These are phyloP conservation scores for Penicillium longicatenatum DNA, from an alignment of 495 filamentous ascomycete species.

Conservation along the genomic window DNA sequence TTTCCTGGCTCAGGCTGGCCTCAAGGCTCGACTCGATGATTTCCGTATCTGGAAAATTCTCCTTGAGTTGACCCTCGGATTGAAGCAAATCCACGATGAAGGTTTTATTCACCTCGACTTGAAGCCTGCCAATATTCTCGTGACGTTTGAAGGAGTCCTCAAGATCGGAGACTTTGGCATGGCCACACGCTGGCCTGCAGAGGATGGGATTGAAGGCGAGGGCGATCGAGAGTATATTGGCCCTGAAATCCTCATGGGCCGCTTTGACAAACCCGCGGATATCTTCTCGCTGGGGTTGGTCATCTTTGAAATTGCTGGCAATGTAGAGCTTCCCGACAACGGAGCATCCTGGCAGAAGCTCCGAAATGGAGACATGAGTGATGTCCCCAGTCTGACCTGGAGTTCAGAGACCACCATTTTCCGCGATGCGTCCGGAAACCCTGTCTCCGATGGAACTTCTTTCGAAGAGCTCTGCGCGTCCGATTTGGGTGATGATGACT, in stretches of 20 bases:
- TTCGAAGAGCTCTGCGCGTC: constrained; percentile 55
- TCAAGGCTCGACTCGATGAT: constrained; percentile 86
- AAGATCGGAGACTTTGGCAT: constrained; percentile 98
- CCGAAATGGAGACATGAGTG: constrained; percentile 81
- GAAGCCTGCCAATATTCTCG: constrained; percentile 92
- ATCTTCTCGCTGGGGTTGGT: constrained; percentile 93
- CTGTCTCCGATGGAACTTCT: constrained; percentile 49
- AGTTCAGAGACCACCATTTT: constrained; percentile 69
- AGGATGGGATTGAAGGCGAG: constrained; percentile 78
- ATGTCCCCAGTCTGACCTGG: constrained; percentile 79
- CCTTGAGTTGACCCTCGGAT: constrained; percentile 75
- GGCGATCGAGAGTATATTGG: constrained; percentile 96
- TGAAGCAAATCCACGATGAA: constrained; percentile 83
- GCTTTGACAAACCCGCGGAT: constrained; percentile 87
- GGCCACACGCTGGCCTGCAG: constrained; percentile 77
- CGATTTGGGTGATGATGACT: constrained; percentile 49
- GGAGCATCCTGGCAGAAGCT: constrained; percentile 86
- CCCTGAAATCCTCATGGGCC: constrained; percentile 81
- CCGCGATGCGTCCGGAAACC: constrained; percentile 75
- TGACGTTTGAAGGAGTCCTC: constrained; percentile 85
- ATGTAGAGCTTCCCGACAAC: constrained; percentile 88
- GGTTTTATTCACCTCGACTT: constrained; percentile 93
- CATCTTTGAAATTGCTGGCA: constrained; percentile 90
- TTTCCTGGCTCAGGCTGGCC: constrained; percentile 76
- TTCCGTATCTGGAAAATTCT: constrained; percentile 98